These are phyloP conservation scores for Kwoniella shandongensis DNA, from an alignment of 768 basidiomycete genomes.

Conservation along the genomic window DNA sequence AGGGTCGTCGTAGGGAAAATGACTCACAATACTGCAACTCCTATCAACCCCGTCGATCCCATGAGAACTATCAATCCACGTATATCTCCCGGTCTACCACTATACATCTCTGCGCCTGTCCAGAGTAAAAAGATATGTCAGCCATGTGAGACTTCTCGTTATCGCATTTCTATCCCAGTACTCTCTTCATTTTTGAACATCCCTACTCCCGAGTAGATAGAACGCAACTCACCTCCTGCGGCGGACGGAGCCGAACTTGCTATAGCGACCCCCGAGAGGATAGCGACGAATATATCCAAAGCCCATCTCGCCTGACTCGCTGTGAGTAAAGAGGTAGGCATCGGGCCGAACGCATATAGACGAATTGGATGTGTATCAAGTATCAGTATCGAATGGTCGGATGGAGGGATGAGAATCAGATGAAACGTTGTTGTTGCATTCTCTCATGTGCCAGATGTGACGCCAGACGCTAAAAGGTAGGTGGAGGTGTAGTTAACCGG, in stretches of 20 bases:
- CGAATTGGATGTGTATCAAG: too few relatives aligned
- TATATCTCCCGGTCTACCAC: constrained; percentile 30
- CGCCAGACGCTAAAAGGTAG: too few relatives aligned
- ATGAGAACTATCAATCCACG: constrained; percentile 26
- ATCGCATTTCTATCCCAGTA: neutral
- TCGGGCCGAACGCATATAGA: too few relatives aligned
- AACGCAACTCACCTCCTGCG: constrained; percentile 21
- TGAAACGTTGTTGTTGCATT: too few relatives aligned
- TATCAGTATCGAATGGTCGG: too few relatives aligned
- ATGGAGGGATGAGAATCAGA: too few relatives aligned
- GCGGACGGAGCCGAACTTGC: constrained; percentile 25
- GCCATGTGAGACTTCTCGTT: neutral
- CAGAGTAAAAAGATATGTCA: neutral
- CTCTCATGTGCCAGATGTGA: too few relatives aligned
- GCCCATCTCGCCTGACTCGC: constrained; percentile 31
- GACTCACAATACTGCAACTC: constrained; percentile 20
- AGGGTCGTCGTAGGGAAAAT: neutral
- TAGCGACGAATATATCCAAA: constrained; percentile 19
- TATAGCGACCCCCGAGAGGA: constrained; percentile 25
- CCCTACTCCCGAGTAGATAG: too few relatives aligned
- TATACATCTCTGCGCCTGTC: constrained; percentile 29
- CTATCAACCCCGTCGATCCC: constrained; percentile 15
- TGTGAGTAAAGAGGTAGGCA: constrained; percentile 13
- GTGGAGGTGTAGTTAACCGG: too few relatives aligned
- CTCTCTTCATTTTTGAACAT: too few relatives aligned